phyloP scores from a whole-genome alignment of 2,329 filamentous ascomycete genomes.

The Phaeophleospora eucalypticola region DNA sequence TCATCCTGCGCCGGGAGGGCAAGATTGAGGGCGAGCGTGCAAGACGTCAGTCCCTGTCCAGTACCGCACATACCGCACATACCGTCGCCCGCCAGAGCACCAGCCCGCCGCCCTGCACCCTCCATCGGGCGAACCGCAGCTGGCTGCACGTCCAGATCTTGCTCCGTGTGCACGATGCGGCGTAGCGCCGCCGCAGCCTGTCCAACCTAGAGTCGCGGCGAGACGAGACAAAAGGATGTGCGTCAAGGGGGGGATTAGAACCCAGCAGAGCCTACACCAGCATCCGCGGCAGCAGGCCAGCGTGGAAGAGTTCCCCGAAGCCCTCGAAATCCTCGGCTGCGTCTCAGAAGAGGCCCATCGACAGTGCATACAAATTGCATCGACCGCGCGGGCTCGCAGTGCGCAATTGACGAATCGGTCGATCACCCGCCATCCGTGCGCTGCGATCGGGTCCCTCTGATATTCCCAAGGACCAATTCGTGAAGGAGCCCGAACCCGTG shows the following conservation, averaged over 20 bases:
- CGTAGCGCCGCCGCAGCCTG: background rate
- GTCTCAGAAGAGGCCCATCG: no score
- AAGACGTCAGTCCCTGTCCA: slow-evolving; percentile 13
- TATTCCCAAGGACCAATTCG: slow-evolving; percentile 14
- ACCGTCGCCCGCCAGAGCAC: no score
- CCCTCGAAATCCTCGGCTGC: no score
- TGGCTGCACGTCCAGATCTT: slow-evolving; percentile 1
- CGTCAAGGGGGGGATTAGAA: background rate
- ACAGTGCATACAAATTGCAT: no score
- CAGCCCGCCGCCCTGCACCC: background rate
- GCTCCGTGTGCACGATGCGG: background rate
- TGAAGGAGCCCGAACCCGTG: slow-evolving; percentile 13
- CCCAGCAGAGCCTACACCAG: no score
- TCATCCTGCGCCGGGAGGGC: slow-evolving; percentile 12
- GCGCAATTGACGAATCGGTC: slow-evolving; percentile 15
- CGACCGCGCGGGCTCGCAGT: background rate
- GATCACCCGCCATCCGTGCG: slow-evolving; percentile 13
- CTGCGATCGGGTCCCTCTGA: slow-evolving; percentile 12
- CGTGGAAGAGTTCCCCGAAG: no score
- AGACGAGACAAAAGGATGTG: background rate
- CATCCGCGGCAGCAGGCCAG: no score
- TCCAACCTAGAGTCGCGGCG: background rate
- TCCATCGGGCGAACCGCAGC: slow-evolving; percentile 12
- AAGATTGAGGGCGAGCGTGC: slow-evolving; percentile 3
- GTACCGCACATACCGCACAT: no score